Base-by-base conservation (phyloP, 306 rosid species). In the Vigna nakashimae region DNA sequence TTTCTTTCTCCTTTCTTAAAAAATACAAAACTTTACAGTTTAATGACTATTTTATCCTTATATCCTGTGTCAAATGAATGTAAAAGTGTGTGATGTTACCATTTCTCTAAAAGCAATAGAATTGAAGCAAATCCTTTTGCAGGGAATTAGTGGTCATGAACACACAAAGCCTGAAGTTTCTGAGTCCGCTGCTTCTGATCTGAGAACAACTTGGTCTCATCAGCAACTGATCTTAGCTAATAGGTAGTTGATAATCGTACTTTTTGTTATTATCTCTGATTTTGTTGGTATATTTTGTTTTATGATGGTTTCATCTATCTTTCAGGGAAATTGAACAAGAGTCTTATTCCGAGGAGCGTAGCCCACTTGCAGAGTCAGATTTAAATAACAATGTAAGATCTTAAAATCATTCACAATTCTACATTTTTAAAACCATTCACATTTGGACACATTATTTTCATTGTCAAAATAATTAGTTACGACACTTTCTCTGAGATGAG, bases 331-430 rank as follows among this genome's bases (percentile, higher is more conserved):
- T 51, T 64, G 84, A 87, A 77, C 83, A 46, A 40, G 75, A 74
- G 73, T 51, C 80, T 46, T 75, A 79, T 69, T 79, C 71, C 36
- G 69, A 63, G 42, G 60, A 58, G 24, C 76, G 20, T 65, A 81
- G 53, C 79, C 36, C 71, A 34, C 67, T 62, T 62, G 22, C 53
- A 1, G 78, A 63, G 51, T 59, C 86, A 75, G 58, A 79, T 57
- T 83, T 70, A 74, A 77, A 77, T 66, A 75, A 67, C 79, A 82
- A 46, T 76, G 93, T 89, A 82, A 80, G 88, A 60, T 65, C 69
- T 20, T 73, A 51, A 63, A 32, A 46, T 42, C 72, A 42, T 80
- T 80, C 58, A 16, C 15, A 65, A 18, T 36, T 40, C 49, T 77
- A 51, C 59, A 16, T 69, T 56, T 11, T 45, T 45, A 10, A 45